These are phyloP conservation scores for Raphanus hybrid DNA, from an alignment of 441 rosid species.

Conservation along the genomic window DNA sequence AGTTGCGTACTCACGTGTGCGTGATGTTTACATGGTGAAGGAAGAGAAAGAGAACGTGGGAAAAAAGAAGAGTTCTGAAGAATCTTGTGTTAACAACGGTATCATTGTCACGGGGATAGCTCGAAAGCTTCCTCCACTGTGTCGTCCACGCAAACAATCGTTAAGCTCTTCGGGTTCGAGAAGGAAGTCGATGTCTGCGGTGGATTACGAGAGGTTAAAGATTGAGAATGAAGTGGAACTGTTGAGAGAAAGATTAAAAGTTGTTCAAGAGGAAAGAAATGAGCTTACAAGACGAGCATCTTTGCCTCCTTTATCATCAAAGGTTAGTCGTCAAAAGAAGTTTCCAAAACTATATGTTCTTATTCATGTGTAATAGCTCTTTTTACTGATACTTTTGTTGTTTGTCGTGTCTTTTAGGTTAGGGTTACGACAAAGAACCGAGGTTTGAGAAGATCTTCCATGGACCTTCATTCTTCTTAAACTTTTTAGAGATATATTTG, in stretches of 20 bases:
- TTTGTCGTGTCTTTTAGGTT: constrained; percentile 42
- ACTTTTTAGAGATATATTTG: background rate
- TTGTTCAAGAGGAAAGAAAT: constrained; percentile 67
- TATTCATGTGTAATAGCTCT: background rate
- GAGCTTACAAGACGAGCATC: constrained; percentile 61
- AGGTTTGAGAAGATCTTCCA: constrained; percentile 45
- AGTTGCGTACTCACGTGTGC: constrained; percentile 35
- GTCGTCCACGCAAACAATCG: constrained; percentile 45
- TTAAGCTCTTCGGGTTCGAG: constrained; percentile 48
- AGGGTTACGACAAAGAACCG: constrained; percentile 53
- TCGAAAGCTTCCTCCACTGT: constrained; percentile 54
- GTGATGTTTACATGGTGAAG: constrained; percentile 55
- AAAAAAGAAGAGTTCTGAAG: constrained; percentile 37
- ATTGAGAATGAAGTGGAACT: constrained; percentile 78
- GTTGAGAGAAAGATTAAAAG: constrained; percentile 71
- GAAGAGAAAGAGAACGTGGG: constrained; percentile 37
- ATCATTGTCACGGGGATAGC: constrained; percentile 55
- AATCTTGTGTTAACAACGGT: constrained; percentile 39
- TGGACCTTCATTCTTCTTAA: constrained; percentile 43
- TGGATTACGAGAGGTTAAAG: constrained; percentile 75
- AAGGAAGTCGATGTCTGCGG: constrained; percentile 80
- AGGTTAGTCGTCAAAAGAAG: constrained; percentile 48
- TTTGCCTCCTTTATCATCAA: constrained; percentile 56
- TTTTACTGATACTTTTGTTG: background rate
- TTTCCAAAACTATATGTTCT: background rate